A percentile compares a stretch with the other conserved stretches of the same genome.
Conservation (phyloP, 768 basidiomycete species). For the Multifurca ochricompacta region DNA sequence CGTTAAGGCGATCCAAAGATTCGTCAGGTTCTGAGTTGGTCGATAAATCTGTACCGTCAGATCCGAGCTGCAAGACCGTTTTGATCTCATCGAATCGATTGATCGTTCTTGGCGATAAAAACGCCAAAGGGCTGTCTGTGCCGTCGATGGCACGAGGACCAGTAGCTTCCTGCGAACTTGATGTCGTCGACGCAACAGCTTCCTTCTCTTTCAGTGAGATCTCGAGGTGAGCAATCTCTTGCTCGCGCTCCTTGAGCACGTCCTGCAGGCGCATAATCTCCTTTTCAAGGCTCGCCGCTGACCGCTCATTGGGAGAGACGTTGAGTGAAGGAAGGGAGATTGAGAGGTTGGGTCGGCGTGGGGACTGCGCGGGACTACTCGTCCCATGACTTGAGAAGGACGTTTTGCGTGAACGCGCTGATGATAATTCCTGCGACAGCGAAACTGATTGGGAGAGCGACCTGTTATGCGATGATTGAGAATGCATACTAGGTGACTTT, state of each 20-base stretch:
- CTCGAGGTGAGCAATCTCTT: constrained; percentile 80
- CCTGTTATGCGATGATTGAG: constrained; percentile 34
- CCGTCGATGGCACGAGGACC: constrained; percentile 4
- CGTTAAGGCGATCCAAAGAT: constrained; percentile 73
- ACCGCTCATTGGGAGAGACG: constrained; percentile 50
- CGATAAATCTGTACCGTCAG: constrained; percentile 24
- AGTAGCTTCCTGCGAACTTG: background rate
- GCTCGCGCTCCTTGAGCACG: constrained; percentile 82
- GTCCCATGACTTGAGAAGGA: constrained; percentile 73
- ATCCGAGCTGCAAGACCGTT: constrained; percentile 48
- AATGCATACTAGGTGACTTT: constrained; percentile 10
- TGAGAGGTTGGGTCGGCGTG: constrained; percentile 50
- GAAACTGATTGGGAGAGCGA: constrained; percentile 92
- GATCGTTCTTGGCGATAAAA: constrained; percentile 64
- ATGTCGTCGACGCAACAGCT: background rate
- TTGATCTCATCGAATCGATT: constrained; percentile 71
- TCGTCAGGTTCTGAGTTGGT: constrained; percentile 52
- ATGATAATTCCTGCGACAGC: constrained; percentile 94
- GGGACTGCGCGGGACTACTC: constrained; percentile 56
- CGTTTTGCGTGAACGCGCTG: constrained; percentile 76
- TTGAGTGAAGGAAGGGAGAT: constrained; percentile 43
- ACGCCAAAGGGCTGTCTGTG: constrained; percentile 22
- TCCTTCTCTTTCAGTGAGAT: constrained; percentile 37
- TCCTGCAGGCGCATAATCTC: constrained; percentile 96
- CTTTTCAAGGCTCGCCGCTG: constrained; percentile 78